Evolutionary conservation across 1,139 yeast species (phyloP).

Genomic region (Chernovozyma sophiae-reginae): DNA sequence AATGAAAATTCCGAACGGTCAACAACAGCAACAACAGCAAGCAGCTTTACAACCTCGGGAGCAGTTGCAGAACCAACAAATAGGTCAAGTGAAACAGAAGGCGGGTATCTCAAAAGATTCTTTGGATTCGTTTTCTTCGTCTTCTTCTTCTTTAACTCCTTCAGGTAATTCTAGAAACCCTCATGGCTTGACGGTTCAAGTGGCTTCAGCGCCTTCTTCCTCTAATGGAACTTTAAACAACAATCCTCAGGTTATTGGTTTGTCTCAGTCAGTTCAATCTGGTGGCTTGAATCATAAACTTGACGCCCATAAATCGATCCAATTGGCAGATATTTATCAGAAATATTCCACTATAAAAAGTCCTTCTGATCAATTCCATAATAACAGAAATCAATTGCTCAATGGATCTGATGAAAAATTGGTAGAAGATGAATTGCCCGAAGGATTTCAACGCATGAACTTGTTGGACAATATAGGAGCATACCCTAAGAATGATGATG

Average conservation of each 20-base stretch:
- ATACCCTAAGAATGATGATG: slow-evolving; percentile 39
- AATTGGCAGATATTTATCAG: slow-evolving; percentile 44
- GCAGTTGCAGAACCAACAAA: neutral
- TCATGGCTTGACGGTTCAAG: neutral
- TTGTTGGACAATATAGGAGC: slow-evolving; percentile 20
- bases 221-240: neutral
- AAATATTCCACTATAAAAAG: slow-evolving; percentile 40
- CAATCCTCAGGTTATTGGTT: neutral
- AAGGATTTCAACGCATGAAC: slow-evolving; percentile 25
- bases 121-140: neutral
- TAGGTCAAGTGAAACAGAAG: too few species aligned
- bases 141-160: neutral
- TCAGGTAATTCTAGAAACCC: neutral
- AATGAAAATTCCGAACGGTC: slow-evolving; percentile 3
- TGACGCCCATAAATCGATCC: slow-evolving; percentile 31
- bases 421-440: slow-evolving; percentile 34
- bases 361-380: slow-evolving; percentile 40
- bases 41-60: neutral
- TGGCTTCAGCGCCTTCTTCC: neutral
- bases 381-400: slow-evolving; percentile 26
- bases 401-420: slow-evolving; percentile 36
- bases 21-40: neutral
- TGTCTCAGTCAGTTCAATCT: neutral
- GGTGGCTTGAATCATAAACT: neutral
- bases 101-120: neutral